phyloP scores from a whole-genome alignment of 2,329 filamentous ascomycete genomes.

The Claviceps citrina region DNA sequence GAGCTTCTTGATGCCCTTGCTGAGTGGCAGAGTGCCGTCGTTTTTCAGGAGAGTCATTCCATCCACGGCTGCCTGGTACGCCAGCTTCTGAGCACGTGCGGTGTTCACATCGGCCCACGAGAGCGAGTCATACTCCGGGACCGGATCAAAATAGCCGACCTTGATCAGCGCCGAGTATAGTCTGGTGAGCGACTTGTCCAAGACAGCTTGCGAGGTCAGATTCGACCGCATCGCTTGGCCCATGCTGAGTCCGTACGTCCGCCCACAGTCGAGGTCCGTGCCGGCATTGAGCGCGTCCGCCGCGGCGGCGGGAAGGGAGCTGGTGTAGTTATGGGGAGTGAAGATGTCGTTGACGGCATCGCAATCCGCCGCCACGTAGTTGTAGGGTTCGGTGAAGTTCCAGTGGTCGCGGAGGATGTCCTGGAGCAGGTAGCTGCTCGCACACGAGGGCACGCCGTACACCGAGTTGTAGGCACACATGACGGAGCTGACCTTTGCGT shows the following conservation, averaged over 20 bases:
- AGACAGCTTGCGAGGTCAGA: conserved; percentile 1
- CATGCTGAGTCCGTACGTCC: conserved; percentile 11
- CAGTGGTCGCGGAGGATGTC: conserved; percentile 50
- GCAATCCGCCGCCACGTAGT: conserved; percentile 52
- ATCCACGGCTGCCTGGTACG: conserved; percentile 36
- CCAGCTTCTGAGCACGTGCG: conserved; percentile 36
- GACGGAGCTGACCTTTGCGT: conserved; percentile 40
- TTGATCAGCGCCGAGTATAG: conserved; percentile 39
- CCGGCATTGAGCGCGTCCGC: conserved; percentile 20
- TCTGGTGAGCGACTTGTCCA: conserved; percentile 17
- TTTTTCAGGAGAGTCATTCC: conserved; percentile 39
- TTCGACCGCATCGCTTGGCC: conserved; percentile 20
- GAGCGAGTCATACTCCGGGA: conserved; percentile 33
- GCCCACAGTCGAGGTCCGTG: conserved; percentile 12
- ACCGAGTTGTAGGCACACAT: conserved; percentile 51
- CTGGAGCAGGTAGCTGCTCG: conserved; percentile 45
- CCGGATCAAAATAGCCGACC: conserved; percentile 41
- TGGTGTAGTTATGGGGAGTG: conserved; percentile 24
- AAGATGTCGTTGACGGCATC: conserved; percentile 46
- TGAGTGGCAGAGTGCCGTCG: conserved; percentile 33
- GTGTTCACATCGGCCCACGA: conserved; percentile 40
- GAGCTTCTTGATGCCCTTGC: conserved; percentile 6
- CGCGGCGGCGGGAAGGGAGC: conserved; percentile 19
- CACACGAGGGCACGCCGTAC: conserved; percentile 51
- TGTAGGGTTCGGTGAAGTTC: conserved; percentile 44